phyloP scores from a whole-genome alignment of 331 rosid species.

The Stylosanthes scabra region DNA sequence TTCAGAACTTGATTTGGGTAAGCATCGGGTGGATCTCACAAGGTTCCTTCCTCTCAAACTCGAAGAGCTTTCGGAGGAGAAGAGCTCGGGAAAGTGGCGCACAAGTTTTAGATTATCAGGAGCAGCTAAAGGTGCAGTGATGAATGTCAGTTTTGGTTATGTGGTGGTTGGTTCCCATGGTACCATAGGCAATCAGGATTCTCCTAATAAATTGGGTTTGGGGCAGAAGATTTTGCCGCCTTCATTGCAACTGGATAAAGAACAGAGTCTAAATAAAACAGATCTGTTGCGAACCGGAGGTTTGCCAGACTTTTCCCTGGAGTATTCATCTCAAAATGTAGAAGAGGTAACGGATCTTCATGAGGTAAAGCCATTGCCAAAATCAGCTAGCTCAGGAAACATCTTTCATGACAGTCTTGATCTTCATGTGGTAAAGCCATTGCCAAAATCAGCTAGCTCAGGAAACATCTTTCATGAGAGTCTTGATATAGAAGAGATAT shows the following conservation, averaged over 20 bases:
- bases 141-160: conserved; percentile 89
- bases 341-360: conserved; percentile 76
- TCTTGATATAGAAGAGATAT: conserved; percentile 50
- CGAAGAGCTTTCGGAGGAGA: conserved; percentile 85
- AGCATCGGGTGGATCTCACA: conserved; percentile 80
- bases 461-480: conserved; percentile 47
- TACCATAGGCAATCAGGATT: conserved; percentile 38
- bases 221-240: conserved; percentile 46
- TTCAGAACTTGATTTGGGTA: conserved; percentile 78
- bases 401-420: conserved; percentile 48
- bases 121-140: conserved; percentile 67
- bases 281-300: conserved; percentile 40
- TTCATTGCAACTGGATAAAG: conserved; percentile 38
- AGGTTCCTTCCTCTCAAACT: conserved; percentile 81
- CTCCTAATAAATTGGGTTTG: conserved; percentile 29
- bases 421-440: conserved; percentile 58
- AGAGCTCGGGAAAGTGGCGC: conserved; percentile 75
- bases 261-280: conserved; percentile 44
- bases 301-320: conserved; percentile 46
- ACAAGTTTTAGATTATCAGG: conserved; percentile 79
- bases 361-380: conserved; percentile 57
- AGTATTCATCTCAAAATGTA: conserved; percentile 39
- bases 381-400: conserved; percentile 54
- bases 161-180: conserved; percentile 45
- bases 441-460: conserved; percentile 52